phyloP scores from a whole-genome alignment of 768 basidiomycete genomes.

The Clavaria fumosa region DNA sequence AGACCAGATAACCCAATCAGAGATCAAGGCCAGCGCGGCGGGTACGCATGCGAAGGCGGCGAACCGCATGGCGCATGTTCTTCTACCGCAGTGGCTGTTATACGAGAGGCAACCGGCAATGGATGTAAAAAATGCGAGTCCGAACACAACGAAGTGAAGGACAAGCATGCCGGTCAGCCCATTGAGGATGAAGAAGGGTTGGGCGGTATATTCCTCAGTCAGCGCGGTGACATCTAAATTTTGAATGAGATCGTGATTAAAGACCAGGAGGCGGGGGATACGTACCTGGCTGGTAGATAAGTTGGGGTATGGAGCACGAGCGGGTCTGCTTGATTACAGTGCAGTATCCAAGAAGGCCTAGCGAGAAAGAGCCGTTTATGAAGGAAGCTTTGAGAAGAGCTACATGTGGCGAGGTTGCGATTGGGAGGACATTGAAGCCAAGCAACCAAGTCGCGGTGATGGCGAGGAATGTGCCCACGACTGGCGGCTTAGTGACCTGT shows the following conservation, averaged over 20 bases:
- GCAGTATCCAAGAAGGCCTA: constrained; percentile 90
- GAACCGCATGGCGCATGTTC: no score
- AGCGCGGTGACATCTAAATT: constrained; percentile 63
- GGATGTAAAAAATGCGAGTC: no score
- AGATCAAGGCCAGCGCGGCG: no score
- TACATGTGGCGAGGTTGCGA: no score
- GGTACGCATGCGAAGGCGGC: no score
- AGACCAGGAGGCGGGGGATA: constrained; percentile 9
- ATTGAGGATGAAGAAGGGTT: constrained; percentile 79
- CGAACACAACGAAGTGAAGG: constrained; percentile 80
- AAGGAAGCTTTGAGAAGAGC: constrained; percentile 38
- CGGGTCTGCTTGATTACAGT: constrained; percentile 35
- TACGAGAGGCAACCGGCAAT: no score
- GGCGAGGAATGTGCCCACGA: constrained; percentile 66
- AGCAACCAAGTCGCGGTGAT: constrained; percentile 81
- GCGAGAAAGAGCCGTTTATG: constrained; percentile 47
- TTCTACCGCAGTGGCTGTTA: no score
- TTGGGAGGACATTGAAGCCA: constrained; percentile 82
- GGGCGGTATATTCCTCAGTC: constrained; percentile 46
- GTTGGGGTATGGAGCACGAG: constrained; percentile 62
- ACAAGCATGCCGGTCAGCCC: constrained; percentile 93
- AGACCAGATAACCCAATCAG: no score
- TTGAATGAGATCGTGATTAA: constrained; percentile 3
- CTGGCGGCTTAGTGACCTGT: constrained; percentile 75
- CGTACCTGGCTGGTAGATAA: constrained; percentile 84